phyloP scores from a whole-genome alignment of 768 basidiomycete genomes.

The Tulasnella sp. region DNA sequence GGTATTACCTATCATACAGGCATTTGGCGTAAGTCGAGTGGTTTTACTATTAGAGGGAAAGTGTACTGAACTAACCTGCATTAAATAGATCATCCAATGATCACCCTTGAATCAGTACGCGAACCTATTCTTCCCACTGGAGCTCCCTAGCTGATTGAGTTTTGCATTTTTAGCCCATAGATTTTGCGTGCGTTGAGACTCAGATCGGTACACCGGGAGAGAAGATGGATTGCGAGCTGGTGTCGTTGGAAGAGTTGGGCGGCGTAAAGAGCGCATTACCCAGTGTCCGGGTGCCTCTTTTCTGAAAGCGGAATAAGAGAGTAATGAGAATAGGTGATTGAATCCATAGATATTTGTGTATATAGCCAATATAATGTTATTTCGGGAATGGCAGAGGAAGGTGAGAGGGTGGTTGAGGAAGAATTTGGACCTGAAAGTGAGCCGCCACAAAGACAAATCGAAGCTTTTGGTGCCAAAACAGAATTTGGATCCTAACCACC shows the following conservation, averaged over 20 bases:
- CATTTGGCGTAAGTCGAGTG: conserved; percentile 69
- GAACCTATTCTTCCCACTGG: conserved; percentile 4
- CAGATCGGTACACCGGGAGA: conserved; percentile 70
- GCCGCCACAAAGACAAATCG: not conserved
- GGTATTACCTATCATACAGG: conserved; percentile 75
- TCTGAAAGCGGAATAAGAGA: not conserved
- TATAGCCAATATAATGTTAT: no score
- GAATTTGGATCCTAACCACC: conserved; percentile 4
- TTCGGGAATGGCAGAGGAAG: no score
- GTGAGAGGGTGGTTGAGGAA: not conserved
- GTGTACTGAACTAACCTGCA: no score
- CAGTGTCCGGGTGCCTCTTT: conserved; percentile 6
- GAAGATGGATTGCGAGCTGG: conserved; percentile 71
- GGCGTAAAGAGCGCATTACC: not conserved
- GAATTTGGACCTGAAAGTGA: not conserved
- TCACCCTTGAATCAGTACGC: conserved; percentile 57
- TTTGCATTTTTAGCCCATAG: conserved; percentile 41
- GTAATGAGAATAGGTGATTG: no score
- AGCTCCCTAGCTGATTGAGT: conserved; percentile 16
- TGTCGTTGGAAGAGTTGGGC: conserved; percentile 28
- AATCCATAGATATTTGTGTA: no score
- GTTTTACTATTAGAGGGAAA: not conserved
- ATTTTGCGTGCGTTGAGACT: conserved; percentile 83
- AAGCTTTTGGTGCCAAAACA: not conserved
- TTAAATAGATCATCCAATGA: conserved; percentile 78